Base-by-base conservation (phyloP, 2,329 filamentous ascomycete genomes). In the Hymenoscyphus occultus region DNA sequence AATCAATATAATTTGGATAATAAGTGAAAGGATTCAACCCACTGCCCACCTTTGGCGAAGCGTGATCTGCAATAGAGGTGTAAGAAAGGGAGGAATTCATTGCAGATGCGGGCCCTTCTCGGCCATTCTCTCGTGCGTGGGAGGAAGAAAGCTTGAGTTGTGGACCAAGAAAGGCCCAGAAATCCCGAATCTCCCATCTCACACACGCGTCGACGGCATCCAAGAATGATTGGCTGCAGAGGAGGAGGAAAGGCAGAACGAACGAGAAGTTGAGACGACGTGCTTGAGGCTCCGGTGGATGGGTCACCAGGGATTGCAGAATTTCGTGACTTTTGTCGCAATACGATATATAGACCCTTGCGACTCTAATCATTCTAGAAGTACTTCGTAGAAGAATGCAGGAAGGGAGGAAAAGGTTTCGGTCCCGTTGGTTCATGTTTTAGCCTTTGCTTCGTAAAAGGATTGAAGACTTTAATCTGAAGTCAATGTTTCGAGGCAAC, bases 61-160 rank as follows among this genome's bases (percentile, higher is more conserved):
- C n/a, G 19, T 51, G 48, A 51, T 51, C 48, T 19, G 58, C 35
- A 31, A 32, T 12, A 45, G 39, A 42, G 58, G 5, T 28, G 39
- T 39, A 14, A 14, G 28, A 60, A 14, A 40, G 40, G 35, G 35
- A 28, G 22, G 39, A 60, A 60, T 22, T 45, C 19, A 39, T 31
- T 60, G 58, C 32, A 35, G 32, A 60, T 45, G 14, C 58, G 58
- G 58, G 39, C 58, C 16, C 58, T 60, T 60, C 39, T 60, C 58
- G 58, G 58, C 58, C 58, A 45, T 45, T 60, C 42, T 31, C n/a
- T 19, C 10, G 9, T 10, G 35, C 39, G 45, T 51, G 45, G 45
- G 45, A 51, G 45, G 45, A 51, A 51, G 45, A 19, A 51, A 51
- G 48, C 48, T 51, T 51, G 48, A 51, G 48, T 51, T 51, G 48